Evolutionary conservation across 1,139 yeast species (phyloP).

Genomic region (Candida tropicalis): DNA sequence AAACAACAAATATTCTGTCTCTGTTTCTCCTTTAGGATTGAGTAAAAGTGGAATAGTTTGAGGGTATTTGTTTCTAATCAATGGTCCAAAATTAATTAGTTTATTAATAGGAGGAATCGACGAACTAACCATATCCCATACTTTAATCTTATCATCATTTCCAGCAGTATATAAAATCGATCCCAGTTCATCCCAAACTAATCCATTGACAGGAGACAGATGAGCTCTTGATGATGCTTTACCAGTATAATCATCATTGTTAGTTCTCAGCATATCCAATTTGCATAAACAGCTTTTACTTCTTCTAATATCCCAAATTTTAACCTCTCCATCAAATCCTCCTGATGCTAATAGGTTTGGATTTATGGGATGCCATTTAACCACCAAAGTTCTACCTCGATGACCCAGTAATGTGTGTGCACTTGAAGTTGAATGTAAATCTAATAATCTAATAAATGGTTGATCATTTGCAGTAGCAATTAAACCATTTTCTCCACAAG

Average conservation of each 20-base stretch:
- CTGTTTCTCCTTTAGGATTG: conserved; percentile 49
- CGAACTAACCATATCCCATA: conserved; percentile 63
- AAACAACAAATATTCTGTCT: conserved; percentile 59
- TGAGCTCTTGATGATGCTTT: conserved; percentile 59
- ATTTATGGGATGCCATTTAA: conserved; percentile 78
- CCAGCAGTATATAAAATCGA: conserved; percentile 64
- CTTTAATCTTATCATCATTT: conserved; percentile 72
- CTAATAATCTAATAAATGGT: conserved; percentile 69
- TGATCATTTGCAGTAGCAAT: conserved; percentile 75
- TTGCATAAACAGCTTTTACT: conserved; percentile 65
- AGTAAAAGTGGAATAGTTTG: conserved; percentile 50
- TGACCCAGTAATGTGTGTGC: conserved; percentile 73
- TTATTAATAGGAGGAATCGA: conserved; percentile 56
- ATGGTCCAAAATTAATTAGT: conserved; percentile 76
- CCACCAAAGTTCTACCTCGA: conserved; percentile 61
- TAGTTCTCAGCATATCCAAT: conserved; percentile 53
- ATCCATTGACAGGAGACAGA: conserved; percentile 72
- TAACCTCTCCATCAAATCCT: conserved; percentile 71
- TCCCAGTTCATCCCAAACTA: conserved; percentile 70
- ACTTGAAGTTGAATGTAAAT: conserved; percentile 68
- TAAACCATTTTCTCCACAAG: conserved; percentile 46
- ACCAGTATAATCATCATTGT: conserved; percentile 29
- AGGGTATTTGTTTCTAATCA: conserved; percentile 64
- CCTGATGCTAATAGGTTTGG: conserved; percentile 69
- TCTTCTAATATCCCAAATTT: conserved; percentile 76